Evolutionary conservation across 352 stramenopile genomes (phyloP).

Genomic region (Globisporangium irregulare): DNA sequence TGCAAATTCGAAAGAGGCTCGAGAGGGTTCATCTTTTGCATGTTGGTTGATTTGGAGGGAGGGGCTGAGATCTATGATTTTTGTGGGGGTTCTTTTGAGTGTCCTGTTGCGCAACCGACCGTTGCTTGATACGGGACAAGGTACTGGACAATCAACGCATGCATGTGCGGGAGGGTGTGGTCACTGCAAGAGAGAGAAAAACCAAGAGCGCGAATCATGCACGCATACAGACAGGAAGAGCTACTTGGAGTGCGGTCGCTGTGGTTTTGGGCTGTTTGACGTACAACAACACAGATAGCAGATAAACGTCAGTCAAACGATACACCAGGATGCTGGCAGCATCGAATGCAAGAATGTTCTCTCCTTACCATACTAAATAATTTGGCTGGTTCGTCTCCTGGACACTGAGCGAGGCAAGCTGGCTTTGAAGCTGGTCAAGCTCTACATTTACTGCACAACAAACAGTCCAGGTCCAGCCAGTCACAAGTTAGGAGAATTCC

Average conservation of each 20-base stretch:
- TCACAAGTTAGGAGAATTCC: background rate
- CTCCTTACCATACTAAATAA: constrained; percentile 31
- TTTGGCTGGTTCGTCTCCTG: constrained; percentile 25
- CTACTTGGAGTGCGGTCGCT: constrained; percentile 24
- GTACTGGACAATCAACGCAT: constrained; percentile 15
- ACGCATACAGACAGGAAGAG: constrained; percentile 13
- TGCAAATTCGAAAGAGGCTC: background rate
- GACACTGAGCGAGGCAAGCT: constrained; percentile 24
- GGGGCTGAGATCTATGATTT: constrained; percentile 1
- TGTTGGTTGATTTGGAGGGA: background rate
- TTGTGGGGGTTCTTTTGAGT: background rate
- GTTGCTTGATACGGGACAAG: background rate
- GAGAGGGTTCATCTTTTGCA: background rate
- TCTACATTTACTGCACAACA: constrained; percentile 17
- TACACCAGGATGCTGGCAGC: background rate
- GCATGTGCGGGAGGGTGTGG: background rate
- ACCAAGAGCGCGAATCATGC: constrained; percentile 5
- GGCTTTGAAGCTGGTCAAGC: constrained; percentile 19
- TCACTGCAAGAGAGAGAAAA: constrained; percentile 3
- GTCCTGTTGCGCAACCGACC: background rate
- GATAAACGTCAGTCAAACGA: background rate
- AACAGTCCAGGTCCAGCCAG: background rate
- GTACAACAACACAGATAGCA: background rate
- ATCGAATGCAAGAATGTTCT: background rate
- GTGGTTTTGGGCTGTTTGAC: constrained; percentile 22